Conservation (phyloP, 371 early-diverging fungal species). For the Circinella minor region DNA sequence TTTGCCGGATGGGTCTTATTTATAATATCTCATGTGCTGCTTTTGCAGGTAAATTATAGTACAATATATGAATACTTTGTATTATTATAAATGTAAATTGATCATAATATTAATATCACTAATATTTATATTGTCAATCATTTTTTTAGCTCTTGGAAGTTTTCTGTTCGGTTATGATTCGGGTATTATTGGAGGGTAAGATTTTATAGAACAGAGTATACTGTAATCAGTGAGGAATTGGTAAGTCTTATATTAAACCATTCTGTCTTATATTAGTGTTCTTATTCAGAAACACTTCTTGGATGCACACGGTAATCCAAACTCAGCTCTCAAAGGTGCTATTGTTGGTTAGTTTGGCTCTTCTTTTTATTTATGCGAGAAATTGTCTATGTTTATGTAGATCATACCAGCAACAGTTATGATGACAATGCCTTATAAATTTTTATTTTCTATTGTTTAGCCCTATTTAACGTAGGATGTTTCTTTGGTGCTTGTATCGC, state of each 20-base stretch:
- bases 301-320: slow-evolving; percentile 30
- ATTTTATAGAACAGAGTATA: neutral
- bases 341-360: slow-evolving; percentile 17
- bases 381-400: neutral
- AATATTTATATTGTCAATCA: slow-evolving; percentile 15
- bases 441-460: neutral
- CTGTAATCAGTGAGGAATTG: neutral
- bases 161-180: slow-evolving; percentile 55
- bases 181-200: slow-evolving; percentile 28
- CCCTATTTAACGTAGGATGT: slow-evolving; percentile 30
- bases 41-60: slow-evolving; percentile 12
- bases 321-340: slow-evolving; percentile 29
- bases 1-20: slow-evolving; percentile 10
- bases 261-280: slow-evolving; percentile 26
- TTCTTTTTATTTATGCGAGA: neutral
- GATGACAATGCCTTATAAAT: neutral
- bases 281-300: slow-evolving; percentile 33
- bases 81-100: neutral
- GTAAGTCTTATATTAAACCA: slow-evolving; percentile 28
- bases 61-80: neutral
- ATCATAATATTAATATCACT: neutral
- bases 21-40: slow-evolving; percentile 20
- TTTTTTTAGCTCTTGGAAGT: slow-evolving; percentile 33
- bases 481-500: slow-evolving; percentile 29
- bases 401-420: too few relatives aligned